Evolutionary conservation across 345 rosid genomes (phyloP), one percentile per base, ranked within the genome.

Genomic region (Euphorbia lathyris): DNA sequence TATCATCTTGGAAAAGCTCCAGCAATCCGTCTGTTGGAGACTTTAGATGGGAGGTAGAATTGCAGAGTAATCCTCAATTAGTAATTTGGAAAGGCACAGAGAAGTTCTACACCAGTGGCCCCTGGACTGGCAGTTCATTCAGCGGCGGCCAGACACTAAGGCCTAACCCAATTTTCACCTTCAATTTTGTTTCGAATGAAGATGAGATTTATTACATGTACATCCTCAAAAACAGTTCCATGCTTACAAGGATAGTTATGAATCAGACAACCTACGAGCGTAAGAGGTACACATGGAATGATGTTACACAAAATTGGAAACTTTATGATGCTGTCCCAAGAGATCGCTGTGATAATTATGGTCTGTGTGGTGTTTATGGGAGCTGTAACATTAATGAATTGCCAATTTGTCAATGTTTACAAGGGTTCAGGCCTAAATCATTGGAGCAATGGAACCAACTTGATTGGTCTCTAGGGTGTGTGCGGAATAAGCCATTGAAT

Each of bases 41-140:
- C 36, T 60, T 70, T 50, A 8, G 23, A 1, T 69, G 73, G 66
- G 16, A 14, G 22, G 3, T 59, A 14, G n/a, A 27, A 58, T 25
- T 0, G 7, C 58, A 47, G 60, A 30, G 47, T 45, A 55, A 56
- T 50, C 70, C 70, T 43, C 70, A 72, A 34, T 3, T 1, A 8
- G 43, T 40, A 5, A 22, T 10, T 26, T 53, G 70, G 70, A 56
- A 43, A 17, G 76, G 70, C 22, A 55, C 76, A 1, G 23, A 47
- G 0, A 72, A 34, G 22, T n/a, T 0, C 22, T 45, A 20, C 64
- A 58, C 64, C 14, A 20, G 45, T 7, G 76, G 66, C 1, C 76
- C 76, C 20, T 72, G 76, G 76, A 65, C 65, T 57, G 76, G 76
- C 12, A 12, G 57, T 47, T 42, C 56, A n/a, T 65, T 40, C 23